A percentile compares a stretch with the other conserved stretches of the same genome.
Conservation (phyloP, 257 asterid species). For the Petunia secreta region DNA sequence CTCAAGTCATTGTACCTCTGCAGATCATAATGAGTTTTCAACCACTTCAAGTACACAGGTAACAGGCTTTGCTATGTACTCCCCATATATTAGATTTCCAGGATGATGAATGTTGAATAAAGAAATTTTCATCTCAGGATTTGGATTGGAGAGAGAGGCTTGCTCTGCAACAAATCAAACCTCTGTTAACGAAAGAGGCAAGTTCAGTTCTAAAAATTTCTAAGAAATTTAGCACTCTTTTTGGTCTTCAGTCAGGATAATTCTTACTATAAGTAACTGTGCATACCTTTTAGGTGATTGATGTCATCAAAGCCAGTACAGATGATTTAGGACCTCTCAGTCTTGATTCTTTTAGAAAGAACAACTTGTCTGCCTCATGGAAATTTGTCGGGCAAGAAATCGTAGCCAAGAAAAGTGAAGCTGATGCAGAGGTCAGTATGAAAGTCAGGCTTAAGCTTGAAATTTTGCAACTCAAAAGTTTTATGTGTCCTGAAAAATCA, state of each 20-base stretch:
- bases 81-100: conserved; percentile 22
- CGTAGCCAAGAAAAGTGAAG: conserved; percentile 39
- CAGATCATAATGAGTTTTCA: conserved; percentile 52
- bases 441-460: conserved; percentile 17
- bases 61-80: conserved; percentile 30
- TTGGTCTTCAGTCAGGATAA: conserved; percentile 20
- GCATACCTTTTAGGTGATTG: conserved; percentile 62
- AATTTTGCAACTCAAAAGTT: conserved; percentile 20
- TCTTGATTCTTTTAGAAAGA: conserved; percentile 64
- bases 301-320: conserved; percentile 65
- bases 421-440: conserved; percentile 58
- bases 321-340: conserved; percentile 76
- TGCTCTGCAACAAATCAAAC: conserved; percentile 62
- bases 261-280: conserved; percentile 2
- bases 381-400: conserved; percentile 50
- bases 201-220: conserved; percentile 28
- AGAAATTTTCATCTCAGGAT: conserved; percentile 42
- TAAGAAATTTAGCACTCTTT: conserved; percentile 15
- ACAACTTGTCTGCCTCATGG: conserved; percentile 82
- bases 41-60: conserved; percentile 54
- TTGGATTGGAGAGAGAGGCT: conserved; percentile 74
- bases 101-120: conserved; percentile 28
- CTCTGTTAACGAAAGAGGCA: conserved; percentile 70
- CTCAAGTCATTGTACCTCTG: conserved; percentile 29
- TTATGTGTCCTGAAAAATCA: conserved; percentile 25